Evolutionary conservation across 208 protist genomes (phyloP).

Genomic region (Trypanosoma conorhini): DNA sequence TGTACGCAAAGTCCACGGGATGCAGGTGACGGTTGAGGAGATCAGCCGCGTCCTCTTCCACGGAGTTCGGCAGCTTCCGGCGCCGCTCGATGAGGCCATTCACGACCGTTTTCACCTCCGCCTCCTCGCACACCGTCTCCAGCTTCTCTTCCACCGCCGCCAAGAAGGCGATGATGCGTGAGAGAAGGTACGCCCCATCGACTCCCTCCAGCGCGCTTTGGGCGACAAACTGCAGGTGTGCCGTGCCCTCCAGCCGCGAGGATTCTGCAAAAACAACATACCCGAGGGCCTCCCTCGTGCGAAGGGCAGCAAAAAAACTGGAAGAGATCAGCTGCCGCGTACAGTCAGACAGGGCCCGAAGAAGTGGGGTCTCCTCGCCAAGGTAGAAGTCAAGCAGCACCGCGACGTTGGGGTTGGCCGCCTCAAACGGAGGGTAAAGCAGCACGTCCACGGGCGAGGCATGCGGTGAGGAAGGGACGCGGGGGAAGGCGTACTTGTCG

Average conservation of each 20-base stretch:
- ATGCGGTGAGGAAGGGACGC: background rate
- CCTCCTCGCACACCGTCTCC: constrained; percentile 37
- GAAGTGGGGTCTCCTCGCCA: constrained; percentile 48
- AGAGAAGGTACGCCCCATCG: constrained; percentile 66
- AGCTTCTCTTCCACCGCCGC: constrained; percentile 44
- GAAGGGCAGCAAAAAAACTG: constrained; percentile 70
- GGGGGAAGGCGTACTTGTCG: constrained; percentile 43
- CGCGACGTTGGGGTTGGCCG: constrained; percentile 45
- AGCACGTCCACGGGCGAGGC: constrained; percentile 40
- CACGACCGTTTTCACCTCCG: constrained; percentile 39
- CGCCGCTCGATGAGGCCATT: constrained; percentile 40
- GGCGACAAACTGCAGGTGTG: constrained; percentile 51
- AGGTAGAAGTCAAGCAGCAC: constrained; percentile 54
- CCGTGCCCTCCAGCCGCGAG: constrained; percentile 20
- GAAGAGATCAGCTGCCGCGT: constrained; percentile 50
- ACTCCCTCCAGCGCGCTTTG: constrained; percentile 58
- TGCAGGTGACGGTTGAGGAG: constrained; percentile 39
- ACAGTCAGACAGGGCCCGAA: constrained; percentile 37
- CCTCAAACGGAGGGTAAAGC: constrained; percentile 48
- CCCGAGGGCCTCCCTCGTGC: constrained; percentile 77
- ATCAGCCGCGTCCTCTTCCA: constrained; percentile 35
- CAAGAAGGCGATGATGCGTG: constrained; percentile 72
- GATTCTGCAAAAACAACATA: constrained; percentile 65
- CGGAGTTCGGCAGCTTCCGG: constrained; percentile 52
- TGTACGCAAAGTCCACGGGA: constrained; percentile 31